These are phyloP conservation scores for Rhizopus delemar DNA, from an alignment of 371 early-diverging fungal species.

Conservation along the genomic window DNA sequence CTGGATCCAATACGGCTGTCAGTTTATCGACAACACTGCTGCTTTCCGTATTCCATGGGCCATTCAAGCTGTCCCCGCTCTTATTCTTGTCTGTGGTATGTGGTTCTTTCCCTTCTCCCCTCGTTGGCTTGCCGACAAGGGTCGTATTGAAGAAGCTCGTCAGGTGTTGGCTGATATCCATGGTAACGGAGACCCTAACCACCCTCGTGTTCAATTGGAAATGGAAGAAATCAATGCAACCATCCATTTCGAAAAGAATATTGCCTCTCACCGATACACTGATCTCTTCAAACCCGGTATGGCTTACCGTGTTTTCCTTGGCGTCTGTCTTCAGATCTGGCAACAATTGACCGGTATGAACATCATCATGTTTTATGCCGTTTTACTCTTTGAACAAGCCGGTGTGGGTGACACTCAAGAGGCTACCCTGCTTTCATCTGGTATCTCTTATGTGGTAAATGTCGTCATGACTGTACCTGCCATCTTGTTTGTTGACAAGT, in stretches of 20 bases:
- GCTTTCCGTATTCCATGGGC: conserved; percentile 54
- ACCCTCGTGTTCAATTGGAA: conserved; percentile 68
- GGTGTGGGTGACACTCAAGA: conserved; percentile 50
- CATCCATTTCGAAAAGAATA: conserved; percentile 66
- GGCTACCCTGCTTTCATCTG: conserved; percentile 67
- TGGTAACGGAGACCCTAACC: conserved; percentile 53
- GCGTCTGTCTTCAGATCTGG: conserved; percentile 70
- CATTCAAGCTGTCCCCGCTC: conserved; percentile 52
- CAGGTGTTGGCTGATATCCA: conserved; percentile 76
- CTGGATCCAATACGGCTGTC: conserved; percentile 29
- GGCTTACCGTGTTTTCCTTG: conserved; percentile 65
- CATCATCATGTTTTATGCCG: conserved; percentile 61
- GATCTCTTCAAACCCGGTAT: conserved; percentile 72
- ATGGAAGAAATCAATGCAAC: conserved; percentile 72
- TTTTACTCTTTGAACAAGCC: conserved; percentile 69
- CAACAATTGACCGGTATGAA: conserved; percentile 61
- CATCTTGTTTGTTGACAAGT: conserved; percentile 58
- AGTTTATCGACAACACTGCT: conserved; percentile 13
- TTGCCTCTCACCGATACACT: conserved; percentile 66
- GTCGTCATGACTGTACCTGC: conserved; percentile 73
- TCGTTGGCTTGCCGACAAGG: conserved; percentile 57
- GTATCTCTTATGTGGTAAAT: conserved; percentile 74
- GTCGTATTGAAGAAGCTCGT: conserved; percentile 74
- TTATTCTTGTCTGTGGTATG: conserved; percentile 45
- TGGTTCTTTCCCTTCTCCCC: conserved; percentile 63